Percentiles rank a stretch among this genome's conserved stretches.
These are phyloP conservation scores for Neurospora sp. DNA, from an alignment of 2,329 filamentous ascomycete genomes.

Conservation along the genomic window DNA sequence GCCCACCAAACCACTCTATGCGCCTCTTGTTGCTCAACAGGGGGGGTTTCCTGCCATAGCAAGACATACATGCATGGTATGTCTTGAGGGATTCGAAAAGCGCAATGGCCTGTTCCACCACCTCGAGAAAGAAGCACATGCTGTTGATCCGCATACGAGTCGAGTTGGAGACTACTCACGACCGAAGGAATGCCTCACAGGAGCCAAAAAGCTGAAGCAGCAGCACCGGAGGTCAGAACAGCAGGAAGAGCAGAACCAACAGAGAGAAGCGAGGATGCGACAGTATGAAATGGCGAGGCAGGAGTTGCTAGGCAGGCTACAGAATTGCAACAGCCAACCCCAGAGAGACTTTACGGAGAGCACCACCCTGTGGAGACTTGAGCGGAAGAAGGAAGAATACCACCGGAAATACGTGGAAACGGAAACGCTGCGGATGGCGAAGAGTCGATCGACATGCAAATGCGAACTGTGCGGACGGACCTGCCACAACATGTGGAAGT, in stretches of 20 bases:
- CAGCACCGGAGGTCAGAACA: neutral
- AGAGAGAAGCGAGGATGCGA: neutral
- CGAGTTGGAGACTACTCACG: too few species aligned
- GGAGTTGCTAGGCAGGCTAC: neutral
- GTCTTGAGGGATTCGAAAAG: fast-evolving
- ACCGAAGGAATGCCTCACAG: too few species aligned
- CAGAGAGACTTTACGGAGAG: neutral
- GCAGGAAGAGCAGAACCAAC: neutral
- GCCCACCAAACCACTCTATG: neutral
- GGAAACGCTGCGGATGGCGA: neutral
- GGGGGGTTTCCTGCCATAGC: neutral
- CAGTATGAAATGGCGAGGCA: neutral
- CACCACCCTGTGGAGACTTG: neutral
- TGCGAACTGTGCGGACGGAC: neutral
- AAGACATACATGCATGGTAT: neutral
- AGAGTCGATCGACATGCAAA: neutral
- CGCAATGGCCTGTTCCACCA: neutral
- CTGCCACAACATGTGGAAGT: neutral
- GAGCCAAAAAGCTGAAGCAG: neutral
- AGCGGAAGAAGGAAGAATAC: neutral
- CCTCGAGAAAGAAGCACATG: neutral
- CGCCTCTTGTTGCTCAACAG: neutral
- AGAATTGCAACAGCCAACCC: neutral
- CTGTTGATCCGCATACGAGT: neutral
- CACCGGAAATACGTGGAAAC: neutral